A percentile compares a stretch with the other conserved stretches of the same genome.
Evolutionary conservation across 306 rosid species (phyloP).

Genomic region (Comarum palustre): DNA sequence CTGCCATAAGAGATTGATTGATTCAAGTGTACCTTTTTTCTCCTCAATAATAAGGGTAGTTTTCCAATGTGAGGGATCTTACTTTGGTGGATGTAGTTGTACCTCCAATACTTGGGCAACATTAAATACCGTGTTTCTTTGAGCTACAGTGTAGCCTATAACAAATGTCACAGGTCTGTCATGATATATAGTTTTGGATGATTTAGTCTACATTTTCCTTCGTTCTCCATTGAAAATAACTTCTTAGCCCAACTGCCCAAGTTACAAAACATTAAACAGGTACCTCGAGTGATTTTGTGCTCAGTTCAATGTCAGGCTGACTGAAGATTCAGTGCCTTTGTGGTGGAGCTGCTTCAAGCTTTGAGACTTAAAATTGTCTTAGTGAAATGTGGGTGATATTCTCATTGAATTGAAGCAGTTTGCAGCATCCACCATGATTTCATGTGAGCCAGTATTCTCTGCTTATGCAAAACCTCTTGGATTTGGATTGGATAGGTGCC

Average conservation of each 20-base stretch:
- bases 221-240: background rate
- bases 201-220: background rate
- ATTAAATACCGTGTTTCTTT: background rate
- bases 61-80: conserved; percentile 11
- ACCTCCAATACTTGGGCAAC: conserved; percentile 8
- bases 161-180: background rate
- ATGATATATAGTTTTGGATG: background rate
- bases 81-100: conserved; percentile 6
- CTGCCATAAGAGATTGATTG: conserved; percentile 48
- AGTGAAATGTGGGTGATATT: conserved; percentile 7
- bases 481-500: background rate
- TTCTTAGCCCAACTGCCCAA: too few relatives aligned
- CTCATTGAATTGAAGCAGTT: background rate
- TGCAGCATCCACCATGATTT: conserved; percentile 20
- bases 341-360: conserved; percentile 1
- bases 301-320: conserved; percentile 4
- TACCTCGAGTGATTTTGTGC: background rate
- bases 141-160: background rate
- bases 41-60: conserved; percentile 31
- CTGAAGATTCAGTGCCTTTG: background rate
- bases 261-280: background rate
- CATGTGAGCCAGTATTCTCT: conserved; percentile 18
- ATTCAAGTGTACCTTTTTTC: conserved; percentile 9
- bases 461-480: background rate
- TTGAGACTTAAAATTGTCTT: background rate